A percentile compares a stretch with the other conserved stretches of the same genome.
Evolutionary conservation across 768 basidiomycete species (phyloP).

Genomic region (Tremella yokohamensis): DNA sequence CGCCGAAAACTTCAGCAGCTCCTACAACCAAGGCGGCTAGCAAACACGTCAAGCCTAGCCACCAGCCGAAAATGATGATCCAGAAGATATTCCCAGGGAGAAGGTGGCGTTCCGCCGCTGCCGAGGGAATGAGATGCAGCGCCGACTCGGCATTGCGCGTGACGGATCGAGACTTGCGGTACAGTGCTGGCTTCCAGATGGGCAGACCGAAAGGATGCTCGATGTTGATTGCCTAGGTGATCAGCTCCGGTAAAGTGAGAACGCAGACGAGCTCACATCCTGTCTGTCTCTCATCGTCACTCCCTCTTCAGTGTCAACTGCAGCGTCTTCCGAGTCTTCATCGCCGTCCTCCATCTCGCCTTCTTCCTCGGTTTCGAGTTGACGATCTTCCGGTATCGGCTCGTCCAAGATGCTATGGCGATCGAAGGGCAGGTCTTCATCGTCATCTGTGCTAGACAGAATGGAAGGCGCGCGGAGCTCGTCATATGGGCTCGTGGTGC

Average conservation of each 20-base stretch:
- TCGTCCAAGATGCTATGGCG: conserved; percentile 31
- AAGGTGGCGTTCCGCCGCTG: conserved; percentile 87
- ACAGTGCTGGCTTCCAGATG: conserved; percentile 98
- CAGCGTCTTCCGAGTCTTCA: conserved; percentile 38
- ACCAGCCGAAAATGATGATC: conserved; percentile 87
- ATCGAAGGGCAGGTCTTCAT: conserved; percentile 31
- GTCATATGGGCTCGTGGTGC: conserved; percentile 31
- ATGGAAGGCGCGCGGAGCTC: conserved; percentile 30
- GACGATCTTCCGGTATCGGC: conserved; percentile 38
- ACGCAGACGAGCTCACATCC: conserved; percentile 58
- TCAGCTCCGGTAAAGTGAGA: conserved; percentile 10
- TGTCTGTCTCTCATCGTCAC: conserved; percentile 93
- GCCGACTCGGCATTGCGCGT: conserved; percentile 94
- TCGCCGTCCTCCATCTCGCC: conserved; percentile 24
- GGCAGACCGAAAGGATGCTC: conserved; percentile 98
- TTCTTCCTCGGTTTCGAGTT: conserved; percentile 33
- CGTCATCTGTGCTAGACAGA: conserved; percentile 44
- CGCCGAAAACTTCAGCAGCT: conserved; percentile 63
- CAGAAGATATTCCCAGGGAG: conserved; percentile 93
- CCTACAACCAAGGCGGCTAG: conserved; percentile 65
- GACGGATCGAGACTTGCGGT: conserved; percentile 95
- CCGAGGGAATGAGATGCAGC: conserved; percentile 85
- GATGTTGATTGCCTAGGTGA: conserved; percentile 70
- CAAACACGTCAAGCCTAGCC: conserved; percentile 74
- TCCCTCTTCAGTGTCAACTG: conserved; percentile 62